A percentile compares a stretch with the other conserved stretches of the same genome.
These are phyloP conservation scores for Rhizopogon vinicolor DNA, from an alignment of 768 basidiomycete genomes.

Conservation along the genomic window DNA sequence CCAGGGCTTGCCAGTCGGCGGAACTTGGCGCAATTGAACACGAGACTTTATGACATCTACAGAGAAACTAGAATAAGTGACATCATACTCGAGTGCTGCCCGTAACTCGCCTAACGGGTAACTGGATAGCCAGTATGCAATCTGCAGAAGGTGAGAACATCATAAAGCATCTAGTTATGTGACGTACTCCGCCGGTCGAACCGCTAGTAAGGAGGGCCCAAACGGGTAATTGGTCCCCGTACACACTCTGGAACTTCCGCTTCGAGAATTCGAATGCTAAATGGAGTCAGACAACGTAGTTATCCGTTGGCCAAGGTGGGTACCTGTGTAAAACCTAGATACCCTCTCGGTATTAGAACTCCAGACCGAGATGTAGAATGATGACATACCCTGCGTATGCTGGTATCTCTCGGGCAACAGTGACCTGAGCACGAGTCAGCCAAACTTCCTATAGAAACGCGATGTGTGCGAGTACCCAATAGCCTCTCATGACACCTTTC, in stretches of 20 bases:
- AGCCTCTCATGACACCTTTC: conserved; percentile 92
- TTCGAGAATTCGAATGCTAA: conserved; percentile 88
- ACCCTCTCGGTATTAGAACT: neutral
- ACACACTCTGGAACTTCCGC: conserved; percentile 59
- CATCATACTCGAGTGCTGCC: neutral
- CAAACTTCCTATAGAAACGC: neutral
- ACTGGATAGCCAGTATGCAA: conserved; percentile 91
- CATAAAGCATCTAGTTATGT: neutral
- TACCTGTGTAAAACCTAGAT: conserved; percentile 66
- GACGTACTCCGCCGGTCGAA: conserved; percentile 73
- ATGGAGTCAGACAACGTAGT: neutral
- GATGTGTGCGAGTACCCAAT: conserved; percentile 62
- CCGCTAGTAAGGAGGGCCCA: conserved; percentile 85
- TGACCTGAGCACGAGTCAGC: conserved; percentile 48
- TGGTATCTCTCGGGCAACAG: conserved; percentile 90
- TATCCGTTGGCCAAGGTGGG: neutral
- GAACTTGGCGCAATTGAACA: conserved; percentile 71
- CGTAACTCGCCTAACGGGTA: conserved; percentile 69
- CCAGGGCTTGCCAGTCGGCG: conserved; percentile 69
- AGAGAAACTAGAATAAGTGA: neutral
- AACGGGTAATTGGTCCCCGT: conserved; percentile 69
- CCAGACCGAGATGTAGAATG: neutral
- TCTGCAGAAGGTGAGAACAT: conserved; percentile 29
- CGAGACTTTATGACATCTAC: conserved; percentile 90
- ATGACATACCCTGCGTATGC: conserved; percentile 75